These are phyloP conservation scores for Anaeromyces robustus DNA, from an alignment of 192 early-diverging fungal genomes.

Conservation along the genomic window DNA sequence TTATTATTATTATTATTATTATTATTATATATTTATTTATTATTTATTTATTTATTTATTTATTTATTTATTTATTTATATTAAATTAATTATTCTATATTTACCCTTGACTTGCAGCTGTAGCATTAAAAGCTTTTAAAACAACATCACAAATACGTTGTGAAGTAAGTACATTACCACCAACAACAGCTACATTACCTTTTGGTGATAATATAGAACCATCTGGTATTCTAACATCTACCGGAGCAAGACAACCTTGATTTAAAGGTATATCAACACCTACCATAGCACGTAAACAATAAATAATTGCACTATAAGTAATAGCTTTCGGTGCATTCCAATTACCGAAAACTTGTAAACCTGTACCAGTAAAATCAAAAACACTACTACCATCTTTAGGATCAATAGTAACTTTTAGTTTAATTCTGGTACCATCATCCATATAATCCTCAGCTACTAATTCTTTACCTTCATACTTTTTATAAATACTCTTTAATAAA, in stretches of 20 bases:
- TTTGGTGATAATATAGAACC: constrained; percentile 65
- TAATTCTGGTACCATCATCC: constrained; percentile 84
- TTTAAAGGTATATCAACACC: constrained; percentile 84
- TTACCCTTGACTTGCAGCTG: constrained; percentile 64
- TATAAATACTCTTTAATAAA: constrained; percentile 46
- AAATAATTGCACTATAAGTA: constrained; percentile 87
- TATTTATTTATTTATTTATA: neutral
- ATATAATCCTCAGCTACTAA: constrained; percentile 51
- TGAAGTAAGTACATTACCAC: constrained; percentile 89
- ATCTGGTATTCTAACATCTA: constrained; percentile 63
- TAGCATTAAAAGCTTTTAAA: constrained; percentile 73
- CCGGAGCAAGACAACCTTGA: constrained; percentile 74
- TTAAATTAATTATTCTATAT: neutral
- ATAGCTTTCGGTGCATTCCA: constrained; percentile 21
- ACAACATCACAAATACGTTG: constrained; percentile 88
- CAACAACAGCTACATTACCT: constrained; percentile 79
- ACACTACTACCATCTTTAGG: constrained; percentile 44
- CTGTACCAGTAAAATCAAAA: constrained; percentile 90
- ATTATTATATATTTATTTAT: too few relatives aligned
- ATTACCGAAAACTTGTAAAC: constrained; percentile 67
- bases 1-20: too few relatives aligned
- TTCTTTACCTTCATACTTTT: constrained; percentile 17
- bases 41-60: too few relatives aligned
- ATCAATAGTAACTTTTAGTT: constrained; percentile 56
- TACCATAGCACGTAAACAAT: constrained; percentile 86